These are phyloP conservation scores for Pestalotiopsis sp. DNA, from an alignment of 2,329 filamentous ascomycete species.

Conservation along the genomic window DNA sequence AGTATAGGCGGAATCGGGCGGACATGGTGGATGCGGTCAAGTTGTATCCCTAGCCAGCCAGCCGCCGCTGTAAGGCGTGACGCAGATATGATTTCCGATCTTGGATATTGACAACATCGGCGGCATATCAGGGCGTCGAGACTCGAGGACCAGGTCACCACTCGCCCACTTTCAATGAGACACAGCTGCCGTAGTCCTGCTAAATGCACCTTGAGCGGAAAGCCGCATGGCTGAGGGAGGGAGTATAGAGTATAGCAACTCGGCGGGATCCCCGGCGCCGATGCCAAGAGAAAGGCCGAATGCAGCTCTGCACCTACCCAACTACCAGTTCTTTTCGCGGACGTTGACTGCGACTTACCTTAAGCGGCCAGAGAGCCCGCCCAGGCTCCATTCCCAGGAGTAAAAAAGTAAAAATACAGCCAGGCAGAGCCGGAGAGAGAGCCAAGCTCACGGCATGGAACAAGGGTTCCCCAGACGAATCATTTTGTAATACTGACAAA, in stretches of 20 bases:
- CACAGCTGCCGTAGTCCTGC: neutral
- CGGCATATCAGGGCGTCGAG: slow-evolving; percentile 3
- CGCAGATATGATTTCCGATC: slow-evolving; percentile 5
- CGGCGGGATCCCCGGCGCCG: neutral
- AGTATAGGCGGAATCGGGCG: neutral
- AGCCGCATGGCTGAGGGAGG: neutral
- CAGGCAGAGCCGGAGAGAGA: neutral
- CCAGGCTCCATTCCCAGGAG: neutral
- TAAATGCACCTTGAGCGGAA: neutral
- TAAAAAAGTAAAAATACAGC: neutral
- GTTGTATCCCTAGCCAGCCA: neutral
- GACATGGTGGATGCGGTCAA: slow-evolving; percentile 1
- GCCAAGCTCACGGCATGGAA: neutral
- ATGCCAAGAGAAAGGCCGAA: slow-evolving; percentile 8
- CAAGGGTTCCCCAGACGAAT: slow-evolving; percentile 8
- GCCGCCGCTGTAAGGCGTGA: neutral
- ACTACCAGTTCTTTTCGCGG: neutral
- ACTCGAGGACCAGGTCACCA: neutral
- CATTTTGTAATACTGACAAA: slow-evolving; percentile 10
- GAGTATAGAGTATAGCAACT: neutral
- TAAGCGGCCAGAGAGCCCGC: slow-evolving; percentile 6
- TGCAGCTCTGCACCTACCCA: neutral
- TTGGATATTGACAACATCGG: neutral
- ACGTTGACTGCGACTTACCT: slow-evolving; percentile 8
- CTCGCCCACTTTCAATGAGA: slow-evolving; percentile 5